Base-by-base conservation (phyloP, 257 asterid species). In the Lycium barbarum region DNA sequence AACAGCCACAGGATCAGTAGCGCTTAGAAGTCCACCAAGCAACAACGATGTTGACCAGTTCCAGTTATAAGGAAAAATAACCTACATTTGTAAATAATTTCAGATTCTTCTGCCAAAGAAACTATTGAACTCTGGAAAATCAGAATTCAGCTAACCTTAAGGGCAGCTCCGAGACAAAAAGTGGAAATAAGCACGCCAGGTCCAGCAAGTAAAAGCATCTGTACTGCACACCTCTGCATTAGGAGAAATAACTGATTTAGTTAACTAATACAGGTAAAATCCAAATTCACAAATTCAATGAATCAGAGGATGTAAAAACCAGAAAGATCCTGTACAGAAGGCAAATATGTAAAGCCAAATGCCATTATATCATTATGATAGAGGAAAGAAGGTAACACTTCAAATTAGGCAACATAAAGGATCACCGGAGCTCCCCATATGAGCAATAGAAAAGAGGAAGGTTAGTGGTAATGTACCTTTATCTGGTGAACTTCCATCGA, bases 1-100 rank as follows among this genome's bases (percentile, higher is more conserved):
- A 89, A 95, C 99, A 53, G 99, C 99, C 43, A 96, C 99, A 81
- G 99, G 98, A 90, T 96, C 99, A 84, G 99, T 96, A 74, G 99
- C 99, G 88, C 99, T 95, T 80, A 96, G 99, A 83, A 96, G 98
- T 79, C 98, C 98, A 45, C 99, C 99, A 87, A 95, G 98, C 87
- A 96, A 91, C 82, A 96, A 88, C 8, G 98, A 95, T 82, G 97
- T 96, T 89, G 87, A 89, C 99, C 99, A 95, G 95, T 88, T 92
- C 98, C 99, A 95, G 90, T 93, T 84, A 91, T 93, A 96, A 2
- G 99, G 99, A 84, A 96, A 95, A 90, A 83, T 88, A 86, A 95
- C 90, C 98, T 95, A 53, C 89, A 95, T 79, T 61, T 85, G 87
- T 76, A 74, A 70, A 83, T 66, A 61, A 83, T 74, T 61, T 88